Base-by-base conservation (phyloP, 2,329 filamentous ascomycete genomes). In the Lachnellula occidentalis region DNA sequence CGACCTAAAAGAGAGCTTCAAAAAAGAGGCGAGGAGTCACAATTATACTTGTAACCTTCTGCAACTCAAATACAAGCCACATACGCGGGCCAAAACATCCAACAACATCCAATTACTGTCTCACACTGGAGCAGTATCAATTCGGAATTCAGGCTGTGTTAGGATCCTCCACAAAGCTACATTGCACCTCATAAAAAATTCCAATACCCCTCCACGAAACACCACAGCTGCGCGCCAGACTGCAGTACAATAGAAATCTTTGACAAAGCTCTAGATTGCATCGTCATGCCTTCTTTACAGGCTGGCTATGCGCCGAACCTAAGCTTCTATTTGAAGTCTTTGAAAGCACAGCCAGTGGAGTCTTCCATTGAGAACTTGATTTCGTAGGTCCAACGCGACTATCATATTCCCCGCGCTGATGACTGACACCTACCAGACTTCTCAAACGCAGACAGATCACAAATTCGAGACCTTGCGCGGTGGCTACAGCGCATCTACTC, bases 371-470 rank as follows among this genome's bases (percentile, higher is more conserved):
- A 96, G 71, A 83, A 82, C 60, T 80, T 95, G 58, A 85, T 92
- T 64, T 89, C 88, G 90, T 95, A 59, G 15, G 64, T 62, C 24
- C 24, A 24, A 11, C 42, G 34, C 31, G 8, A 14, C 34, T 17
- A 27, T 45, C 11, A 43, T 27, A 24, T n/a, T 73, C 22, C 24
- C n/a, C 21, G 19, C 14, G 43, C 42, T 31, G 24, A 17, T 48
- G 9, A 51, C 56, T 64, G 34, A 67, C 45, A 22, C 7, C 36
- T 36, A 45, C 12, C 51, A 72, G 90, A 50, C 84, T 96, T 19
- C 81, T 99, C 61, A 96, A 96, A 73, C 81, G 92, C 69, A 81
- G 92, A 64, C 92, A 97, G 69, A 95, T 99, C 67, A 83, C 82
- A 58, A 90, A 90, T 61, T 90, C 92, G 46, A 85, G 94, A 71